These are phyloP conservation scores for Tulasnella sp. DNA, from an alignment of 768 basidiomycete genomes.

Conservation along the genomic window DNA sequence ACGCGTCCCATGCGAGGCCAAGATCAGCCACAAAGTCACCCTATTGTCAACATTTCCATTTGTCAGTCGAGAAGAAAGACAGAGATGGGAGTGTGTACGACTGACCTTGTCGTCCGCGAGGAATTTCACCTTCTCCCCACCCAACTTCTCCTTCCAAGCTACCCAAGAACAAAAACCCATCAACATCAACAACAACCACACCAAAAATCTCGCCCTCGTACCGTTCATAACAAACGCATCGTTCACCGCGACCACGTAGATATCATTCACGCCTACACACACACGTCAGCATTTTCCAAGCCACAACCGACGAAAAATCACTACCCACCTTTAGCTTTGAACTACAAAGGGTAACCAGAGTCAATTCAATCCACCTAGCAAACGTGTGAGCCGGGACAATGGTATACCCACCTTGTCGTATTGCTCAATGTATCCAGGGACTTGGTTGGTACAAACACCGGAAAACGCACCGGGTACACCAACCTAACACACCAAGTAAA, in stretches of 20 bases:
- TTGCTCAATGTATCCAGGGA: constrained; percentile 29
- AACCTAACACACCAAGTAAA: constrained; percentile 31
- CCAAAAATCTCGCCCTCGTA: constrained; percentile 24
- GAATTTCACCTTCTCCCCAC: constrained; percentile 45
- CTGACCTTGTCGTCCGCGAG: constrained; percentile 54
- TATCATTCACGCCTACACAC: constrained; percentile 15
- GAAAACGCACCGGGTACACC: constrained; percentile 72
- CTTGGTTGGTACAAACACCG: constrained; percentile 52
- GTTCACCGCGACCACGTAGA: constrained; percentile 66
- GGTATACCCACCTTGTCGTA: constrained; percentile 14
- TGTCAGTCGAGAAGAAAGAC: no score
- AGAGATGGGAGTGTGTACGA: no score
- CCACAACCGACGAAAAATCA: constrained; percentile 14
- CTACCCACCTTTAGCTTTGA: constrained; percentile 64
- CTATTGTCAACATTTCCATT: neutral
- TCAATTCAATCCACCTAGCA: neutral
- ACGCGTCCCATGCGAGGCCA: constrained; percentile 52
- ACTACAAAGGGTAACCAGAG: constrained; percentile 26
- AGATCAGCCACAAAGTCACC: constrained; percentile 38
- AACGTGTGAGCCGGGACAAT: neutral
- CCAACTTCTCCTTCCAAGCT: constrained; percentile 55
- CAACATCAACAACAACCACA: neutral
- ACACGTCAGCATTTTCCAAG: neutral
- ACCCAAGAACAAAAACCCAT: neutral
- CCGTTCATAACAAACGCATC: constrained; percentile 60